A percentile compares a stretch with the other conserved stretches of the same genome.
Evolutionary conservation across 441 rosid species (phyloP).

Genomic region (Adansonia madagascariensis): DNA sequence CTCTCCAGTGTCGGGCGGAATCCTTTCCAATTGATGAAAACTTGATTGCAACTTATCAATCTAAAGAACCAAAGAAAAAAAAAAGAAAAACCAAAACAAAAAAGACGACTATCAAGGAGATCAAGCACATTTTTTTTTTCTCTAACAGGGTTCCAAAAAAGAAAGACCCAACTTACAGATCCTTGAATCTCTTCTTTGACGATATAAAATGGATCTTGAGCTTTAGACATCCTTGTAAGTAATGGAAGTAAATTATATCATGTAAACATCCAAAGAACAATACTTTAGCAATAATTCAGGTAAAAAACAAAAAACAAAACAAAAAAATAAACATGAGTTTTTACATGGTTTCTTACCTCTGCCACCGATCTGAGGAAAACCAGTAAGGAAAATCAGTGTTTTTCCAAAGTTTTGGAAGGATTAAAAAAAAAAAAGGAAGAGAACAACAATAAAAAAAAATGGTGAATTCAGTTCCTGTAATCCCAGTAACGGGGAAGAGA

Average conservation of each 20-base stretch:
- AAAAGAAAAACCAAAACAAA: not conserved
- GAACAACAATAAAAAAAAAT: not conserved
- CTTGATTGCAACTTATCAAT: conserved; percentile 87
- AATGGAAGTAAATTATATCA: conserved; percentile 22
- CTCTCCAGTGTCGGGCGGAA: conserved; percentile 62
- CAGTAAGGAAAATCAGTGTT: conserved; percentile 13
- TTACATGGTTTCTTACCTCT: conserved; percentile 15
- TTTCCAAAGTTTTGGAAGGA: not conserved
- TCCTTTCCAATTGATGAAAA: conserved; percentile 87
- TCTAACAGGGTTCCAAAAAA: not conserved
- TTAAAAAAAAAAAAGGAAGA: not conserved
- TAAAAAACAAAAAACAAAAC: not conserved
- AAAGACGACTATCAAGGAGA: not conserved
- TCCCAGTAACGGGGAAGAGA: not conserved
- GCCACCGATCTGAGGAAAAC: conserved; percentile 12
- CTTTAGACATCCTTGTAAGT: conserved; percentile 69
- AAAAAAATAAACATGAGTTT: not conserved
- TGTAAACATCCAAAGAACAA: conserved; percentile 12
- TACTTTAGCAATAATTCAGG: conserved; percentile 10
- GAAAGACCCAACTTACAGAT: conserved; percentile 58
- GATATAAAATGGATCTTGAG: conserved; percentile 94
- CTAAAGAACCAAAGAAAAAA: conserved; percentile 41
- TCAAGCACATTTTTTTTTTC: not conserved
- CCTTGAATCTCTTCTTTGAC: conserved; percentile 96
- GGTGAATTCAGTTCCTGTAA: not conserved